Percentiles rank a stretch among this genome's conserved stretches.
Evolutionary conservation across 2,329 filamentous ascomycete species (phyloP).

Genomic region (Penicillium janthinellum): DNA sequence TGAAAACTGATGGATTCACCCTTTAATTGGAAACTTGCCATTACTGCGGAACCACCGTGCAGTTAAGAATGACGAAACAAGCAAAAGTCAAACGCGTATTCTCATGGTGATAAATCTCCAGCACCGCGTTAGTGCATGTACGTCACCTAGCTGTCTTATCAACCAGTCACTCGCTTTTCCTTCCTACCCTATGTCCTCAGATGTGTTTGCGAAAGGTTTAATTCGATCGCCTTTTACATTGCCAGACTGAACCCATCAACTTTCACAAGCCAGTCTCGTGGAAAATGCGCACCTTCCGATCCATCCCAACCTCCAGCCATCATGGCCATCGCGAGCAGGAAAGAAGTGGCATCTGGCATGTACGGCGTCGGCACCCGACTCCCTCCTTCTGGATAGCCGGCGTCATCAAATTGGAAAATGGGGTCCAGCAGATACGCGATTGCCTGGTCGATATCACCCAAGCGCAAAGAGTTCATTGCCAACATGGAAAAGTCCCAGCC

Average conservation of each 20-base stretch:
- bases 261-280: not conserved
- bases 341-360: not conserved
- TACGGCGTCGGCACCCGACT: not conserved
- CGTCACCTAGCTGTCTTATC: not conserved
- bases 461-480: not conserved
- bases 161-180: not conserved
- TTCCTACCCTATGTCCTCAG: not conserved
- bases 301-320: not conserved
- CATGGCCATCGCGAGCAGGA: not conserved
- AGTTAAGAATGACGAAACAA: too few species aligned
- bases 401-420: not conserved
- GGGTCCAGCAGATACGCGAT: not conserved
- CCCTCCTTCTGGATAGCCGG: not conserved
- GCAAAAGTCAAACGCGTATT: too few species aligned
- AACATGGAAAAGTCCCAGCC: not conserved
- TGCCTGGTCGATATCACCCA: not conserved
- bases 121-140: too few species aligned
- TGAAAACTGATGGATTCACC: too few species aligned
- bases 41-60: too few species aligned
- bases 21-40: too few species aligned
- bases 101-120: too few species aligned
- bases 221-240: not conserved
- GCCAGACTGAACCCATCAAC: not conserved
- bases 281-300: not conserved
- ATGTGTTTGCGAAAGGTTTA: not conserved